Conservation (phyloP, 2,329 filamentous ascomycete genomes). For the Ceratocystiopsis brevicomis region DNA sequence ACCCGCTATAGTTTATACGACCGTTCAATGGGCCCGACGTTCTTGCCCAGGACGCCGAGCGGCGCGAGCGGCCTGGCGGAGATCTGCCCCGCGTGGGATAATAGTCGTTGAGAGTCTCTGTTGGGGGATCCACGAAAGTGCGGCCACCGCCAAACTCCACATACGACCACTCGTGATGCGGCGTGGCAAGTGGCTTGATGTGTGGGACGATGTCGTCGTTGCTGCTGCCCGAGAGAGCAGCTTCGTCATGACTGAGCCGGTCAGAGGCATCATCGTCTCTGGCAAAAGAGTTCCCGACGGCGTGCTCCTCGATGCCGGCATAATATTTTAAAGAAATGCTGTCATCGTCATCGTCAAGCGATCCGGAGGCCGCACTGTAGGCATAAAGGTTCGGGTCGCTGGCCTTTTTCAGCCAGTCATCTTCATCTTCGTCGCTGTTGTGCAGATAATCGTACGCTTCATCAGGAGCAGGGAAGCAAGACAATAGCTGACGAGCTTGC, state of each 20-base stretch:
- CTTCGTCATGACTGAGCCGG: conserved; percentile 14
- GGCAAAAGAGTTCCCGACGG: not conserved
- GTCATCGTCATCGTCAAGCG: conserved; percentile 19
- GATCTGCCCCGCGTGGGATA: conserved; percentile 33
- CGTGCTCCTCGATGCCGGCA: not conserved
- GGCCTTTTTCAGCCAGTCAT: conserved; percentile 7
- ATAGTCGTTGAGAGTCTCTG: conserved; percentile 22
- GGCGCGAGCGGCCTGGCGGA: conserved; percentile 25
- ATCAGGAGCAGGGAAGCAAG: conserved; percentile 38
- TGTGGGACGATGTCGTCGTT: conserved; percentile 16
- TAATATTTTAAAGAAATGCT: conserved; percentile 10
- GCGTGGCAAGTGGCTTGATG: conserved; percentile 21
- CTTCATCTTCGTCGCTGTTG: conserved; percentile 13
- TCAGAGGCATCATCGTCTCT: too few relatives aligned
- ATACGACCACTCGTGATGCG: conserved; percentile 25
- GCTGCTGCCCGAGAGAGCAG: conserved; percentile 19
- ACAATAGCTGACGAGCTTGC: conserved; percentile 54
- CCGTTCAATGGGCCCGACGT: too few relatives aligned
- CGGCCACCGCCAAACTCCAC: conserved; percentile 14
- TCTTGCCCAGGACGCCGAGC: not conserved
- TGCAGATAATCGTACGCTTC: conserved; percentile 10
- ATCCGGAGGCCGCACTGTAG: conserved; percentile 17
- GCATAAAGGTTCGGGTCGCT: conserved; percentile 4
- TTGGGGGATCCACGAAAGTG: conserved; percentile 18
- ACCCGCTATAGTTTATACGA: too few relatives aligned